Base-by-base conservation (phyloP, 495 filamentous ascomycete species). In the Aspergillus cavernicola region DNA sequence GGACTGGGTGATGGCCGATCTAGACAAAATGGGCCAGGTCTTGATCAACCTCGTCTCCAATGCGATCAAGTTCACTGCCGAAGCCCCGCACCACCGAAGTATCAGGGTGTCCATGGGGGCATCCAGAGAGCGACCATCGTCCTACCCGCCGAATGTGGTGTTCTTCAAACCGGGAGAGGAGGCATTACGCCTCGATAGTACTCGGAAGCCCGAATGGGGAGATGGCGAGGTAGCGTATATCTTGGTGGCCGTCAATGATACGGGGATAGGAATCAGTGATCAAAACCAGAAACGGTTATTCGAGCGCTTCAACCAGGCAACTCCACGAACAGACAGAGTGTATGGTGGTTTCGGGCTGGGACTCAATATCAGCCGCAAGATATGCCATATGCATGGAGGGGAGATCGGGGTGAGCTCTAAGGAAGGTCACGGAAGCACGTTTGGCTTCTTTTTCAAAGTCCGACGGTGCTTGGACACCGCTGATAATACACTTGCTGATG, bases 341-440 rank as follows among this genome's bases (percentile, higher is more conserved):
- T 95, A 93, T 55, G 90, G 89, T 16, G 90, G 90, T 3, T 90
- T 84, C 5, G 90, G 90, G 0, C 76, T 95, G 3, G 90, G 90
- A 0, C 74, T 95, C 4, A 95, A 91, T 69, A 91, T 95, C 49
- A 89, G 84, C 24, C 74, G 87, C 32, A 82, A 85, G 48, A 71
- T 95, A 7, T 88, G 86, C 16, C 88, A 92, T 58, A 64, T 93
- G 11, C 88, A 92, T 70, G 89, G 89, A 18, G 90, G 90, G 6
- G 86, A 90, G 53, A 91, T 95, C 50, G 89, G 88, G 2, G 88
- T 93, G 1, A 76, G 80, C 15, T 89, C 87, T 3, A 76, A 83
- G 57, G 74, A 84, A 46, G 87, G 85, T 7, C 66, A 83, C 35
- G 90, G 90, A 15, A 90, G 86, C 63, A 91, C 87, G 0, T 95